Percentiles rank a stretch among this genome's conserved stretches.
Conservation (phyloP, 2,329 filamentous ascomycete species). For the Amesomyces nigricolor region DNA sequence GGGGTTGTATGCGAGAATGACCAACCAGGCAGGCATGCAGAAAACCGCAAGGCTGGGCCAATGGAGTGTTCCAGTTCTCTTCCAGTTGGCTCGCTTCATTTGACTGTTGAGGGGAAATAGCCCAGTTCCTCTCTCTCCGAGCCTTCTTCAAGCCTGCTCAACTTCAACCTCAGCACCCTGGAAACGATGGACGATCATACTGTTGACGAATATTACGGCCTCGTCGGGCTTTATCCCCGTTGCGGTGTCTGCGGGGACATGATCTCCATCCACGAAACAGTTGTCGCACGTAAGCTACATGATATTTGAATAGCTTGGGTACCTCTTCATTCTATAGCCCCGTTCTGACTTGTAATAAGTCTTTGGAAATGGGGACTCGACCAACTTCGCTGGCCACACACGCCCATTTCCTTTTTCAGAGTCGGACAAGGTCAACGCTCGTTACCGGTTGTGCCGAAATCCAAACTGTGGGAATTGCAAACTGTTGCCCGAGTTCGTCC, state of each 20-base stretch:
- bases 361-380: slow-evolving; percentile 1
- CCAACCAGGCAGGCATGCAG: too few species aligned
- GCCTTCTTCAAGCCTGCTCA: too few species aligned
- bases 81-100: too few species aligned
- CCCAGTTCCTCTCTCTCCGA: too few species aligned
- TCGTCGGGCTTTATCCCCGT: background rate
- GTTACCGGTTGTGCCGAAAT: background rate
- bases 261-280: background rate
- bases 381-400: background rate
- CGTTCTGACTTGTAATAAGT: background rate
- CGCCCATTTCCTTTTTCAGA: slow-evolving; percentile 1
- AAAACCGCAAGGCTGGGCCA: too few species aligned
- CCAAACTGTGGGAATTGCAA: background rate
- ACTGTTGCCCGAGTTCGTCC: background rate
- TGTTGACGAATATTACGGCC: background rate
- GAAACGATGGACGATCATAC: too few species aligned
- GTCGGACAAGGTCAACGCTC: background rate
- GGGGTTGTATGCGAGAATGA: too few species aligned
- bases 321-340: too few species aligned
- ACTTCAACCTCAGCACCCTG: too few species aligned
- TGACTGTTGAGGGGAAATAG: too few species aligned
- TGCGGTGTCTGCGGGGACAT: slow-evolving; percentile 5
- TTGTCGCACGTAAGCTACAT: slow-evolving; percentile 3
- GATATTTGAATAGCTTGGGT: too few species aligned
- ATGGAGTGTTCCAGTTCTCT: too few species aligned